Conservation (phyloP, 2,329 filamentous ascomycete genomes). For the Epichloe bromicola region DNA sequence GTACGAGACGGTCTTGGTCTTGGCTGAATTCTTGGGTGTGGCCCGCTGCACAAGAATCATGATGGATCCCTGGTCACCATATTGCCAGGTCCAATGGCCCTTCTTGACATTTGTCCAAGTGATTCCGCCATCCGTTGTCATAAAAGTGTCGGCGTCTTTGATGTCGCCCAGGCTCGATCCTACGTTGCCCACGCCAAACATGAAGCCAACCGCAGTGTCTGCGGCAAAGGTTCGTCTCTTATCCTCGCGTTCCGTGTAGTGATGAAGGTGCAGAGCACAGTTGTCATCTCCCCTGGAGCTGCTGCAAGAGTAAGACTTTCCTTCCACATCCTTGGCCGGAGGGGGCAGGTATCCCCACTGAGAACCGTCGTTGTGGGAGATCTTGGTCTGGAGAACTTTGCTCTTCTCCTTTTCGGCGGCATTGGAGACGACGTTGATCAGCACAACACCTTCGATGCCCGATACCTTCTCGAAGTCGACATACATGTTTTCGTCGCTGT, state of each 20-base stretch:
- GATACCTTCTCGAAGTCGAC: slow-evolving; percentile 96
- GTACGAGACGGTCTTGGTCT: slow-evolving; percentile 59
- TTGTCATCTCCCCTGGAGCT: slow-evolving; percentile 43
- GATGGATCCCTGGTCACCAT: slow-evolving; percentile 87
- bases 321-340: slow-evolving; percentile 57
- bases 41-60: slow-evolving; percentile 72
- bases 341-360: slow-evolving; percentile 72
- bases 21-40: slow-evolving; percentile 51
- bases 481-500: slow-evolving; percentile 62
- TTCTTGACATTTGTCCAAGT: slow-evolving; percentile 78
- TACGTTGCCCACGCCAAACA: slow-evolving; percentile 88
- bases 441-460: slow-evolving; percentile 75
- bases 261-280: slow-evolving; percentile 85
- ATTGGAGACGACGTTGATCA: slow-evolving; percentile 81
- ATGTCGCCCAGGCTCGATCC: slow-evolving; percentile 53
- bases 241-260: slow-evolving; percentile 83
- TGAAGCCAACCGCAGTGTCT: slow-evolving; percentile 72
- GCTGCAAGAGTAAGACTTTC: slow-evolving; percentile 58
- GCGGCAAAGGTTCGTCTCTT: slow-evolving; percentile 79
- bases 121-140: slow-evolving; percentile 83
- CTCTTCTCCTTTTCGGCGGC: slow-evolving; percentile 57
- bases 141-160: slow-evolving; percentile 74
- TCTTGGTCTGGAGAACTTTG: slow-evolving; percentile 80
- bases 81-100: slow-evolving; percentile 85
- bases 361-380: slow-evolving; percentile 92